These are phyloP conservation scores for Gamarada debralockiae DNA, from an alignment of 495 filamentous ascomycete genomes.

Conservation along the genomic window DNA sequence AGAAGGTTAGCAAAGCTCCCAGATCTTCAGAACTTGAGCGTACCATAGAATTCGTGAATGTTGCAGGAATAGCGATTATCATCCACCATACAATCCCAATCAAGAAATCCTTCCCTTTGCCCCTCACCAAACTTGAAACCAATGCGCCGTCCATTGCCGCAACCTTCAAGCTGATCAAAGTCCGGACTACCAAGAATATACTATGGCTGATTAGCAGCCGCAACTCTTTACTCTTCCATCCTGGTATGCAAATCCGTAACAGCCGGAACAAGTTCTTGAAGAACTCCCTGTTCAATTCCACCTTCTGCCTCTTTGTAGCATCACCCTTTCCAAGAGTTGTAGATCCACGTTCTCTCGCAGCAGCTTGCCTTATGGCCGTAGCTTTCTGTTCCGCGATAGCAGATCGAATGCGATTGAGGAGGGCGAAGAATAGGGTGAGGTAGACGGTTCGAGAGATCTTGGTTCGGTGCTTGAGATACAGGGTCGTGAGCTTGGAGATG, in stretches of 20 bases:
- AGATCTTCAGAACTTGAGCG: constrained; percentile 22
- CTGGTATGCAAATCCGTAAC: constrained; percentile 83
- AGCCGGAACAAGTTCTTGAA: constrained; percentile 79
- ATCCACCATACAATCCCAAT: constrained; percentile 96
- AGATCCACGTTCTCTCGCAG: constrained; percentile 50
- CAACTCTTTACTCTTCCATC: constrained; percentile 84
- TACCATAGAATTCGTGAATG: constrained; percentile 99
- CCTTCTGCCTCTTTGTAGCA: constrained; percentile 62
- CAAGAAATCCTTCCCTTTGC: constrained; percentile 88
- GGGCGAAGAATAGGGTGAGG: constrained; percentile 82
- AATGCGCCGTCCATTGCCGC: constrained; percentile 92
- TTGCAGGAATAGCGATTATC: constrained; percentile 94
- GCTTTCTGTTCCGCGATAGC: constrained; percentile 91
- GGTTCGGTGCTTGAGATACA: constrained; percentile 83
- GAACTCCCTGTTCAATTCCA: constrained; percentile 94
- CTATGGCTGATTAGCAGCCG: constrained; percentile 81
- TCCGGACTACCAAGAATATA: constrained; percentile 76
- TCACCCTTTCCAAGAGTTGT: constrained; percentile 38
- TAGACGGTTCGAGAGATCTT: constrained; percentile 89
- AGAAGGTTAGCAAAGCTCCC: constrained; percentile 9
- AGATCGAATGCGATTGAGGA: constrained; percentile 86
- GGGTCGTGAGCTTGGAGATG: constrained; percentile 65
- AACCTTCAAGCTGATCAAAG: constrained; percentile 89
- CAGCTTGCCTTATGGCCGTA: constrained; percentile 68
- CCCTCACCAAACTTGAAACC: constrained; percentile 86